Evolutionary conservation across 208 protist genomes (phyloP), one percentile per base, ranked within the genome.

Genomic region (Leishmania turanica): DNA sequence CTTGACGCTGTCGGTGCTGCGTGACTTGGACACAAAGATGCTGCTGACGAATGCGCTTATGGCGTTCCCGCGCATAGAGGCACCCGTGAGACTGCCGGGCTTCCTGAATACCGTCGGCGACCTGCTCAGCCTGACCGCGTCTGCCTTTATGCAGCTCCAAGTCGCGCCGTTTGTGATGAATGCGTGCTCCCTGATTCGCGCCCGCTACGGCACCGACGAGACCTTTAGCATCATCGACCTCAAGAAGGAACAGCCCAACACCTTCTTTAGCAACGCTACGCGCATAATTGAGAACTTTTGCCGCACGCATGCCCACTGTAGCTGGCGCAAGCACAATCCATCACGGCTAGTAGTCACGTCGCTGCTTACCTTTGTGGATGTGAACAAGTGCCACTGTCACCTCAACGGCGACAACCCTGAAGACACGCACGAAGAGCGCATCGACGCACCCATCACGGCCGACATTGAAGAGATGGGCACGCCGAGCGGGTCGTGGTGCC

Each of bases 271-370:
- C 37, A 40, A 71, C 4, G 83, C 90, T 5, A 90, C 90, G 40
- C 58, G 60, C 70, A 83, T 92, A 74, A 95, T 96, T 74, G 24
- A 86, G 45, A 78, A 77, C 62, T 93, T 93, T 77, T 81, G 86
- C 64, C 53, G 45, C 6, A n/a, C 54, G 31, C 85, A 93, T 65
- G 92, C 92, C 0, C 91, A 97, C 85, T 90, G 81, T 71, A 97
- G 94, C 73, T 97, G 94, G 94, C 90, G 94, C 62, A 96, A 96
- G 86, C 89, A 96, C 81, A 91, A 97, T 84, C 89, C 89, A 5
- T 90, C 81, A 13, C 88, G 93, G 4, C 93, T 91, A 13, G 87
- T 98, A 1, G 95, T 98, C 37, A 98, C 93, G 1, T 98, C 93
- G 3, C 79, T 96, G 42, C 88, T 98, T 51, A 98, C 95, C n/a